phyloP scores from a whole-genome alignment of 352 stramenopile genomes.

The Lagenidium giganteum region DNA sequence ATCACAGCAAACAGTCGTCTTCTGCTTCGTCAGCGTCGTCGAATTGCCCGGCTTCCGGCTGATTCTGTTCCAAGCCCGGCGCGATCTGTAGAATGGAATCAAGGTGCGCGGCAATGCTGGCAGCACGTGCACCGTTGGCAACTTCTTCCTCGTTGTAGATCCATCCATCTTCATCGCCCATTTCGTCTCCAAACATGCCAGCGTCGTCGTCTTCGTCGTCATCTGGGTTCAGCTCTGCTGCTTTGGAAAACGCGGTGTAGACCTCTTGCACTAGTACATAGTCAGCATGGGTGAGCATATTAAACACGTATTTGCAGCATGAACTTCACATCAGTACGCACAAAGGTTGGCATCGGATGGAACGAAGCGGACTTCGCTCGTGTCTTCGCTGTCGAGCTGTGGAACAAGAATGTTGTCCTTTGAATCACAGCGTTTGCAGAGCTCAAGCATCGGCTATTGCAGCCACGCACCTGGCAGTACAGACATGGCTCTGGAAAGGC shows the following conservation, averaged over 20 bases:
- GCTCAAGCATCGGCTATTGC: not conserved
- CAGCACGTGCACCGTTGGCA: constrained; percentile 47
- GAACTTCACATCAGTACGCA: too few relatives aligned
- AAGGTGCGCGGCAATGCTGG: constrained; percentile 54
- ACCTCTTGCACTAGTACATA: constrained; percentile 50
- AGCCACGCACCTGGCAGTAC: constrained; percentile 58
- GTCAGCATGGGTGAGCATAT: constrained; percentile 1
- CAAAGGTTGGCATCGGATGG: constrained; percentile 52
- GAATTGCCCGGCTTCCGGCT: constrained; percentile 59
- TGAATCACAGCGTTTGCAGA: not conserved
- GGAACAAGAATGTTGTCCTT: not conserved
- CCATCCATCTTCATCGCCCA: constrained; percentile 49
- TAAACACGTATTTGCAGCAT: not conserved
- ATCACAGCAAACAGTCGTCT: constrained; percentile 28
- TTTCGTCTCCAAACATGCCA: constrained; percentile 8
- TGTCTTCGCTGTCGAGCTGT: constrained; percentile 58
- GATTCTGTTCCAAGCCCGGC: constrained; percentile 27
- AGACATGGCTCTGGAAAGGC: constrained; percentile 67
- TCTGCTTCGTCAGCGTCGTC: constrained; percentile 78
- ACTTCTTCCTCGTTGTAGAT: constrained; percentile 84
- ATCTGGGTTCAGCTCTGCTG: constrained; percentile 79
- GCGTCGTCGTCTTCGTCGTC: constrained; percentile 41
- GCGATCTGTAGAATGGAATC: constrained; percentile 69
- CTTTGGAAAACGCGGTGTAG: constrained; percentile 75
- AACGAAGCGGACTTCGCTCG: constrained; percentile 74